These are phyloP conservation scores for Artemisia princeps DNA, from an alignment of 140 eudicot species.

Conservation along the genomic window DNA sequence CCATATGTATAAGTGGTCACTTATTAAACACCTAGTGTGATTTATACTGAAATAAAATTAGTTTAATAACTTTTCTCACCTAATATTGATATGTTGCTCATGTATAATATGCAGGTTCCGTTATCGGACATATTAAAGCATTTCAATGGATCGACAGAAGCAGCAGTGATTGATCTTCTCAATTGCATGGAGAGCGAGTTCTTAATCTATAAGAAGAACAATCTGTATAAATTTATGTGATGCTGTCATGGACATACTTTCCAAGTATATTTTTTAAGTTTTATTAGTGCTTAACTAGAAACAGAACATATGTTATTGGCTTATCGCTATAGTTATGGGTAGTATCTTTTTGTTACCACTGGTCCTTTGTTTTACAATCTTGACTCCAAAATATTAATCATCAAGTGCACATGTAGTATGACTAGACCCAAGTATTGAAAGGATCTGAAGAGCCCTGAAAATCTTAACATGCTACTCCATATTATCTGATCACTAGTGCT, in stretches of 20 bases:
- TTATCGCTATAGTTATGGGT: neutral
- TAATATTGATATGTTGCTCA: neutral
- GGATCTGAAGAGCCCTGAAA: too few relatives aligned
- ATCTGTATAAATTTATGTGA: slow-evolving; percentile 51
- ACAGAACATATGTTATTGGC: neutral
- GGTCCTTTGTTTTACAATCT: neutral
- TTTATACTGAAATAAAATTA: too few relatives aligned
- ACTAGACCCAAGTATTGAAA: too few relatives aligned
- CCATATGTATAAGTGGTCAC: too few relatives aligned
- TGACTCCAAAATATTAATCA: neutral
- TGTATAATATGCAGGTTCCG: slow-evolving; percentile 44
- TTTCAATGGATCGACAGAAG: slow-evolving; percentile 51
- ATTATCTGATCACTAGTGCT: too few relatives aligned
- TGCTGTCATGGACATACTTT: neutral
- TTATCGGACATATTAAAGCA: slow-evolving; percentile 49
- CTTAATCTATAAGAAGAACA: slow-evolving; percentile 53
- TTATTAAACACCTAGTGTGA: too few relatives aligned
- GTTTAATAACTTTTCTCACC: too few relatives aligned
- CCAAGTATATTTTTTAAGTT: neutral
- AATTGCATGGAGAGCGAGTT: slow-evolving; percentile 63
- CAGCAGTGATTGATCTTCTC: slow-evolving; percentile 37
- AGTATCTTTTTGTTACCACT: neutral
- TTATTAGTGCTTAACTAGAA: neutral
- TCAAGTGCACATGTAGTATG: neutral
- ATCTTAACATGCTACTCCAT: too few relatives aligned